Conservation (phyloP, 2,329 filamentous ascomycete genomes). For the Beauveria asiatica region DNA sequence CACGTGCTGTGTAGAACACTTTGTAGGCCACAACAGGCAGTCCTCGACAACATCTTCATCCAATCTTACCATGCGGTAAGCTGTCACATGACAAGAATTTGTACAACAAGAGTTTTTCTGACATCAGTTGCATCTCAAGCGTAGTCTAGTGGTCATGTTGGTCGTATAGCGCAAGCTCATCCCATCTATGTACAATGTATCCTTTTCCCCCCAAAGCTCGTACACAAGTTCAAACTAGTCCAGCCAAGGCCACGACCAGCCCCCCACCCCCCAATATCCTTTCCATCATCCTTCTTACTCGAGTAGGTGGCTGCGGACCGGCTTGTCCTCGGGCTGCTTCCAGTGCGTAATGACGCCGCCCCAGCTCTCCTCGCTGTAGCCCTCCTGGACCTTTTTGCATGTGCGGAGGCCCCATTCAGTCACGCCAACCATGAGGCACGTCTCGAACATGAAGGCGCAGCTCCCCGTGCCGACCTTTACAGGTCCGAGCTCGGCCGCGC, state of each 20-base stretch:
- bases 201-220: neutral
- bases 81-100: no score
- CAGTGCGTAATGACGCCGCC: conserved; percentile 57
- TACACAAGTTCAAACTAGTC: no score
- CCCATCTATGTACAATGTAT: conserved; percentile 1
- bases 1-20: neutral
- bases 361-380: conserved; percentile 80
- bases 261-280: neutral
- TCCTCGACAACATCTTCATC: no score
- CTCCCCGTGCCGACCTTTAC: conserved; percentile 51
- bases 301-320: conserved; percentile 20
- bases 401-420: conserved; percentile 59
- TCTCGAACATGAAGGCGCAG: conserved; percentile 64
- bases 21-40: no score
- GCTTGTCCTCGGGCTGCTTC: conserved; percentile 31
- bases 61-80: no score
- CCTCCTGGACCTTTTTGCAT: conserved; percentile 52
- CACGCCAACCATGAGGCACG: conserved; percentile 60
- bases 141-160: conserved; percentile 5
- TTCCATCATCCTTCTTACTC: neutral
- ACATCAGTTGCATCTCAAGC: neutral
- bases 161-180: neutral
- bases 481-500: conserved; percentile 45
- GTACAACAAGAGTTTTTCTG: neutral
- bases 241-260: no score